Evolutionary conservation across 345 rosid genomes (phyloP), one percentile per base, ranked within the genome.

Genomic region (Orychophragmus violaceus): DNA sequence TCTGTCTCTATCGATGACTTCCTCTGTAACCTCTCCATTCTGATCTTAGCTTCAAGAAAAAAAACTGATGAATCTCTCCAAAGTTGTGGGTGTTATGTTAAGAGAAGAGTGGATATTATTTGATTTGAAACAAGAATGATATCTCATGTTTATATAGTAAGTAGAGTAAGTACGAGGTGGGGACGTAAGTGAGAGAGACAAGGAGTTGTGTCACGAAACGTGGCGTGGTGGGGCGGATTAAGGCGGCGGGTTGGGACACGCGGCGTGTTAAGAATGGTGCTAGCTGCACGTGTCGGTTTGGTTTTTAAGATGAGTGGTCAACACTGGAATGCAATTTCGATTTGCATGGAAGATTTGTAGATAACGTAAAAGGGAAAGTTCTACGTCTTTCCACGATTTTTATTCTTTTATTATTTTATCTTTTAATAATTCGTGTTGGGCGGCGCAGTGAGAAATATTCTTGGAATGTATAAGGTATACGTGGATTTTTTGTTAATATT

Each of bases 1-100:
- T 74, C 77, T 5, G 73, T 67, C 21, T 74, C 77, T 52, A 74
- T 74, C 45, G 77, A 74, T 0, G 77, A 4, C 56, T 23, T 74
- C 64, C 77, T 74, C 60, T 67, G 57, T 42, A 74, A 35, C 63
- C 44, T 74, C 22, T 19, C 63, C 73, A 24, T 52, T 12, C 66
- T 59, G n/a, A n/a, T n/a, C 25, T 73, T 39, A 24, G 48, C 68
- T 41, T 69, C 53, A 21, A 51, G 1, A 19, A 3, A 36, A 9
- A 7, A 39, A 69, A 37, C 25, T 13, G 42, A 37, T 36, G 53
- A 36, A 22, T 60, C 65, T 46, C 48, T 23, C 5, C 5, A 36
- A 5, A 23, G 11, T 69, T 49, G n/a, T 58, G 51, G 67, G 36
- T 60, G 28, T 48, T 64, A 49, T 27, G 19, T 39, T 10, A 41